phyloP scores from a whole-genome alignment of 768 basidiomycete genomes.

The Phanerodontia chrysosporium region DNA sequence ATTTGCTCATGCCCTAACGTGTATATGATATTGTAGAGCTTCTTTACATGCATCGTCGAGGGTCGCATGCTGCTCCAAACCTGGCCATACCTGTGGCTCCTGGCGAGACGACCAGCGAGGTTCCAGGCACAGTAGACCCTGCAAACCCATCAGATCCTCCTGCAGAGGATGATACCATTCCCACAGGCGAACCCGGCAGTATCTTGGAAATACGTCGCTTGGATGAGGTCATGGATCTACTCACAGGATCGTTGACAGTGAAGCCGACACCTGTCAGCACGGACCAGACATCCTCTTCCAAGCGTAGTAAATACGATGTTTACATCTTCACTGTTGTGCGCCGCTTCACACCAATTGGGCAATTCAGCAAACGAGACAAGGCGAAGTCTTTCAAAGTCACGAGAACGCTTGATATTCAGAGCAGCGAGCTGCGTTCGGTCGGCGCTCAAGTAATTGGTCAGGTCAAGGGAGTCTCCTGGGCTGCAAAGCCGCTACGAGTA shows the following conservation, averaged over 20 bases:
- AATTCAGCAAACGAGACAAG: neutral
- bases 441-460: constrained; percentile 55
- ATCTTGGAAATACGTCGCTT: constrained; percentile 23
- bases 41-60: too few relatives aligned
- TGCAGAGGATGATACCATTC: constrained; percentile 12
- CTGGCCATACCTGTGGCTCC: constrained; percentile 13
- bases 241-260: constrained; percentile 20
- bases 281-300: constrained; percentile 4
- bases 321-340: constrained; percentile 26
- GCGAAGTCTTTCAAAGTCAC: constrained; percentile 21
- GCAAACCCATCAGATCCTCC: neutral
- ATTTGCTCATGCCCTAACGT: too few relatives aligned
- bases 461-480: constrained; percentile 62
- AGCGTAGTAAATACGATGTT: constrained; percentile 19
- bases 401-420: constrained; percentile 46
- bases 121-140: constrained; percentile 3
- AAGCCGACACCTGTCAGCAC: constrained; percentile 18
- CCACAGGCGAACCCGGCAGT: constrained; percentile 17
- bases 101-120: constrained; percentile 19
- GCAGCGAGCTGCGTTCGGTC: constrained; percentile 50
- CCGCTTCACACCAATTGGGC: constrained; percentile 19
- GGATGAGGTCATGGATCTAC: constrained; percentile 19
- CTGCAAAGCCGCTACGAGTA: constrained; percentile 53
- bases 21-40: too few relatives aligned
- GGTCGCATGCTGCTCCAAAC: too few relatives aligned